Percentiles rank a stretch among this genome's conserved stretches.
phyloP scores from a whole-genome alignment of 257 asterid genomes.

The Gentiana straminea region DNA sequence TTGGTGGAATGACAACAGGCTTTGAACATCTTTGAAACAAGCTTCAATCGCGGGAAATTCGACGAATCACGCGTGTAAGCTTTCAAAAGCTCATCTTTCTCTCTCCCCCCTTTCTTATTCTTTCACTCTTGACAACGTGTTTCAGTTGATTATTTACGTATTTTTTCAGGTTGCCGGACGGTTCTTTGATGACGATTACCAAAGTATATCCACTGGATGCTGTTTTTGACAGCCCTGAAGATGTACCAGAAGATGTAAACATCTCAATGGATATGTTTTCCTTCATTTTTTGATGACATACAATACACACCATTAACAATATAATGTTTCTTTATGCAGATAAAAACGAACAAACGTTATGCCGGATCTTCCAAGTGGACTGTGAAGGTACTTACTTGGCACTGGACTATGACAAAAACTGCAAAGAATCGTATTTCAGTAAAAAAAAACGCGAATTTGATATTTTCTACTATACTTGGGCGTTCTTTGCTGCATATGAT shows the following conservation, averaged over 20 bases:
- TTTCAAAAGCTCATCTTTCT: constrained; percentile 9
- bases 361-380: constrained; percentile 83
- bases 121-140: constrained; percentile 5
- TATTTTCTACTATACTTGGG: no score
- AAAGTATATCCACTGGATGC: constrained; percentile 80
- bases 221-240: constrained; percentile 57
- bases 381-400: constrained; percentile 33
- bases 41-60: constrained; percentile 76
- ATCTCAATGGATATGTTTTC: constrained; percentile 1
- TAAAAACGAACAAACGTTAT: constrained; percentile 64
- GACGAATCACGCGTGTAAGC: constrained; percentile 70
- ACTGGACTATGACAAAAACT: background rate
- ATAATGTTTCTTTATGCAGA: constrained; percentile 24
- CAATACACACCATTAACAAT: background rate
- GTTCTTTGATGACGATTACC: constrained; percentile 73
- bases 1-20: constrained; percentile 34
- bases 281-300: background rate
- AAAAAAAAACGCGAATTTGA: no score
- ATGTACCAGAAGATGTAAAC: constrained; percentile 78
- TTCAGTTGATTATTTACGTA: constrained; percentile 8
- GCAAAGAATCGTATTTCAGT: no score
- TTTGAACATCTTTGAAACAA: constrained; percentile 66
- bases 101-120: constrained; percentile 4
- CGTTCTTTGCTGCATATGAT: no score
- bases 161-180: constrained; percentile 60